phyloP scores from a whole-genome alignment of 1,139 yeast genomes.

The Barnettozyma hawaiiensis region DNA sequence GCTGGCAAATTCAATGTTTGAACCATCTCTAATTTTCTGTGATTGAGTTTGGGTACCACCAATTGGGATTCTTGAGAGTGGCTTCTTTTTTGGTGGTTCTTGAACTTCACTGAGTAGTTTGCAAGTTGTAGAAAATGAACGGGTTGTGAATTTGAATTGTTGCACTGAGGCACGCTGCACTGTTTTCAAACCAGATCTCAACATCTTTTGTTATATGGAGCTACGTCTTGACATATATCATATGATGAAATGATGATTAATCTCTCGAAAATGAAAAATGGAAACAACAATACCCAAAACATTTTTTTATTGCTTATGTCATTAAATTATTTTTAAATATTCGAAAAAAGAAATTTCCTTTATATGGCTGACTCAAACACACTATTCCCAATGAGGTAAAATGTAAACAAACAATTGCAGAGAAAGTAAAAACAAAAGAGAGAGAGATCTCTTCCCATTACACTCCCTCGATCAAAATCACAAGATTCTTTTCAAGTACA shows the following conservation, averaged over 20 bases:
- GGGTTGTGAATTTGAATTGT: background rate
- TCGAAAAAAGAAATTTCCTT: background rate
- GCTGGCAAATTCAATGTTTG: conserved; percentile 64
- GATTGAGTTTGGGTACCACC: conserved; percentile 43
- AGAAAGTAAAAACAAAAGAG: background rate
- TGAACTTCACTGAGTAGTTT: conserved; percentile 13
- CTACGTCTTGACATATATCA: background rate
- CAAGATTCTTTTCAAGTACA: background rate
- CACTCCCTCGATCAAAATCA: background rate
- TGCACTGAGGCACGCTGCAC: background rate
- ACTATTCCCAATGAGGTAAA: conserved; percentile 14
- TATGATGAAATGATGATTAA: background rate
- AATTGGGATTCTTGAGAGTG: conserved; percentile 48
- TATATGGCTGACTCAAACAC: background rate
- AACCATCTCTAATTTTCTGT: conserved; percentile 28
- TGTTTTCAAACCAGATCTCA: conserved; percentile 4
- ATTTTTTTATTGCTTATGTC: background rate
- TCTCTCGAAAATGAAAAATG: too few species aligned
- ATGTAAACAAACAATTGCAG: conserved; percentile 13
- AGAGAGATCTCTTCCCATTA: background rate
- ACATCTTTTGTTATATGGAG: background rate
- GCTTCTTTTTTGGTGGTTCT: conserved; percentile 32
- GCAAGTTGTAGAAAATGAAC: conserved; percentile 16
- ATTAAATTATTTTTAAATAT: background rate
- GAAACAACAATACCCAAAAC: background rate